Evolutionary conservation across 371 early-diverging fungal genomes (phyloP), one percentile per base, ranked within the genome.

Genomic region (Choanephora cucurbitarum): DNA sequence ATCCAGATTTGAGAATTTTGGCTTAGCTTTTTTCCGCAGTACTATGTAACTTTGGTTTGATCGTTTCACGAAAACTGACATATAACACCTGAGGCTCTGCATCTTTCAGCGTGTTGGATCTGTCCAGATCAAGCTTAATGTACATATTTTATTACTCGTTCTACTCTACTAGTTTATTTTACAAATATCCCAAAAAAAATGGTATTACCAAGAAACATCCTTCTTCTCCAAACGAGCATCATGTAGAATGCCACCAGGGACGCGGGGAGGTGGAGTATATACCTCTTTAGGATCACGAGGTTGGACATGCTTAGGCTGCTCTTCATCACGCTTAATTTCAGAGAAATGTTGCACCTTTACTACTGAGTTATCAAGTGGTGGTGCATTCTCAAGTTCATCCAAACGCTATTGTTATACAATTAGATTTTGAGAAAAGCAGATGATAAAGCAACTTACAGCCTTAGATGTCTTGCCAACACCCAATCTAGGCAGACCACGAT

Each of bases 401-500:
- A 63, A 62, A 33, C 66, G 66, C 72, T 72, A 60, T 40, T 19
- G 39, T 23, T 44, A 33, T 19, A 9, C 10, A 22, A 50, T 41
- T 13, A 34, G 33, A 9, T 32, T 18, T n/a, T n/a, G n/a, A n/a
- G n/a, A n/a, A n/a, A n/a, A n/a, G 23, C 28, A 28, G 23, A 28
- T 2, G 18, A 18, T 8, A 22, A 0, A 19, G 21, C 28, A 11
- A 59, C 65, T 58, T 75, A 77, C 81, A 63, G 67, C 58, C 39
- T 70, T 71, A 10, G 80, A 58, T 40, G 66, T 71, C 41, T 73
- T 81, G 15, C 79, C 77, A 39, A 81, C 77, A 31, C 81, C 81
- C 45, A 80, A 44, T 44, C 82, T 83, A n/a, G 97, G 94, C 54
- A 91, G 60, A 0, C 97, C 97, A 46, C 87, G 79, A 63, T 97